A percentile compares a stretch with the other conserved stretches of the same genome.
phyloP scores from a whole-genome alignment of 139 green algal species.

The Yamagishiella unicocca region DNA sequence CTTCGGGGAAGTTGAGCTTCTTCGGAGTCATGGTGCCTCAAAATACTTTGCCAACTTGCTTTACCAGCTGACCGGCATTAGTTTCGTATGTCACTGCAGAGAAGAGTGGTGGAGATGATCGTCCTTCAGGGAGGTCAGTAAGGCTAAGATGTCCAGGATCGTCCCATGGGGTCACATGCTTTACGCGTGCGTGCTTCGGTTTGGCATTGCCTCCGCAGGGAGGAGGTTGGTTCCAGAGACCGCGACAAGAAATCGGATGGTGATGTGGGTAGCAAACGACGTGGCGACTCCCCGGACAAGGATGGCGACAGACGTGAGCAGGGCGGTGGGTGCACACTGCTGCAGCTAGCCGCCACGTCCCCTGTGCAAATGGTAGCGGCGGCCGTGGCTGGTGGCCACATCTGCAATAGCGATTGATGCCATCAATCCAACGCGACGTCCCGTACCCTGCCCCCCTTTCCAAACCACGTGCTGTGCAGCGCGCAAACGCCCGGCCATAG shows the following conservation, averaged over 20 bases:
- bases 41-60: too few species aligned
- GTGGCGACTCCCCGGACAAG: slow-evolving; percentile 6
- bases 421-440: too few species aligned
- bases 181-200: too few species aligned
- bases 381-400: too few species aligned
- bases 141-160: too few species aligned
- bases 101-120: background rate
- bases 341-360: too few species aligned
- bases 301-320: slow-evolving; percentile 22
- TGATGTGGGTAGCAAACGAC: background rate
- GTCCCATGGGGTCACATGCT: too few species aligned
- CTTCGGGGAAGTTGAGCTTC: too few species aligned
- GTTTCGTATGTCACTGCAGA: background rate
- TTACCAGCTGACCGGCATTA: too few species aligned
- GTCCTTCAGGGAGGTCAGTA: background rate
- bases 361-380: too few species aligned
- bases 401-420: too few species aligned
- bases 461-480: slow-evolving; percentile 9
- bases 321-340: background rate
- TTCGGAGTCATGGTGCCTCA: too few species aligned
- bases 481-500: slow-evolving; percentile 27
- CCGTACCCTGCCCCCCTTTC: background rate
- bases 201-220: background rate
- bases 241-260: background rate
- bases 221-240: background rate